These are phyloP conservation scores for Penicillium sp. DNA, from an alignment of 2,329 filamentous ascomycete species.

Conservation along the genomic window DNA sequence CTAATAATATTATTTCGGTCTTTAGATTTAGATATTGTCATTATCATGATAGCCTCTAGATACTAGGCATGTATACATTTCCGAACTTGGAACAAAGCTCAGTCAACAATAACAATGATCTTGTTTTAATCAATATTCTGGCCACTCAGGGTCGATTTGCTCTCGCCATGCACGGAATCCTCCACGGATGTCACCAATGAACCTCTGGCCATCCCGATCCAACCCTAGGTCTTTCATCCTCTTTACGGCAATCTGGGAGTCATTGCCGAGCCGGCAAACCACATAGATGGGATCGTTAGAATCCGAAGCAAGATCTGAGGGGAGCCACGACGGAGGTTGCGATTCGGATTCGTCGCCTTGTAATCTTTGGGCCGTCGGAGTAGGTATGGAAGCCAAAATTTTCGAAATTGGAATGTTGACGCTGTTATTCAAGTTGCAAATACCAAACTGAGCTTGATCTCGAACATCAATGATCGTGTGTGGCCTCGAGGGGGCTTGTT, in stretches of 20 bases:
- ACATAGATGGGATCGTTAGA: constrained; percentile 41
- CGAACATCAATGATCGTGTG: constrained; percentile 78
- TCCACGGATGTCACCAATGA: constrained; percentile 44
- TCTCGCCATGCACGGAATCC: constrained; percentile 45
- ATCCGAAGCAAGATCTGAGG: constrained; percentile 23
- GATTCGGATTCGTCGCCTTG: neutral
- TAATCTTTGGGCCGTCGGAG: neutral
- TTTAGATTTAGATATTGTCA: neutral
- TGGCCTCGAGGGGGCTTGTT: neutral
- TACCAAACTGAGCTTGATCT: constrained; percentile 79
- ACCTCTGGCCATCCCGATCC: constrained; percentile 33
- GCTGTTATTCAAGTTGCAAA: constrained; percentile 73
- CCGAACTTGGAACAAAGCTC: neutral
- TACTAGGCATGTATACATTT: neutral
- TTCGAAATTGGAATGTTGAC: constrained; percentile 58
- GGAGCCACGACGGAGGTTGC: constrained; percentile 30
- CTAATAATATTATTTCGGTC: too few relatives aligned
- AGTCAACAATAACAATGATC: neutral
- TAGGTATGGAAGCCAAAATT: constrained; percentile 34
- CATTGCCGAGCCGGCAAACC: constrained; percentile 51
- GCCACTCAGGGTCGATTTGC: constrained; percentile 41
- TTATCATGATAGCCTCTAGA: neutral
- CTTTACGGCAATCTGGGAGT: constrained; percentile 48
- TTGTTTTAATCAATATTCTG: constrained; percentile 4
- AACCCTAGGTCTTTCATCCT: constrained; percentile 42